Evolutionary conservation across 2,329 filamentous ascomycete genomes (phyloP).

Genomic region (Fusarium bactridioides): DNA sequence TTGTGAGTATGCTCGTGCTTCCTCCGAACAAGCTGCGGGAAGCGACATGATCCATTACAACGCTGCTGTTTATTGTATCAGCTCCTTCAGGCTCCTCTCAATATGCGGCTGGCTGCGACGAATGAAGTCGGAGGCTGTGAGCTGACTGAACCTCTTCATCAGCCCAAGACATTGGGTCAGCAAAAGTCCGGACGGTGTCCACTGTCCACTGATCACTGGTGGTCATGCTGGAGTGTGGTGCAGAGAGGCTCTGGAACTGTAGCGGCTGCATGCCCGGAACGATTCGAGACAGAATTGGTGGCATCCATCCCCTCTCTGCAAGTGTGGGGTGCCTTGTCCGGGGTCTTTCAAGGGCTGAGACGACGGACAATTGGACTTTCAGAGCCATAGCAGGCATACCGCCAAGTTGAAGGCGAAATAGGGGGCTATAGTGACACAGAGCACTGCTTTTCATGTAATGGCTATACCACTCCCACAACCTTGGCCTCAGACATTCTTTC

Average conservation of each 20-base stretch:
- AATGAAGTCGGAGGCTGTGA: conserved; percentile 27
- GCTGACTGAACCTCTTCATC: conserved; percentile 25
- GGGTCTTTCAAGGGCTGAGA: conserved; percentile 20
- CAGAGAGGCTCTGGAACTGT: conserved; percentile 33
- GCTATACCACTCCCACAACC: not conserved
- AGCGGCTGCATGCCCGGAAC: conserved; percentile 26
- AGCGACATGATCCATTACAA: not conserved
- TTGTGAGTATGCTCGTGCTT: not conserved
- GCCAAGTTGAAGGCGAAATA: not conserved
- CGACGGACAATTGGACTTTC: not conserved
- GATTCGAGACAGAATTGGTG: conserved; percentile 26
- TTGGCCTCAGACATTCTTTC: not conserved
- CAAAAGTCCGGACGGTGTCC: conserved; percentile 4
- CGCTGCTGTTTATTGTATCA: conserved; percentile 1
- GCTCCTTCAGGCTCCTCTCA: not conserved
- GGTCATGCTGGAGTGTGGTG: conserved; percentile 19
- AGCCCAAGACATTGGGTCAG: conserved; percentile 27
- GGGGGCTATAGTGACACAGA: not conserved
- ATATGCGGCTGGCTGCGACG: conserved; percentile 19
- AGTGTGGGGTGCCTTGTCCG: conserved; percentile 25
- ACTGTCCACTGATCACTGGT: conserved; percentile 5
- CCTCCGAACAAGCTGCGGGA: not conserved
- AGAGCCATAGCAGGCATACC: not conserved
- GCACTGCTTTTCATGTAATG: not conserved
- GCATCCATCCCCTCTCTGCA: conserved; percentile 16